These are phyloP conservation scores for Protomyces macrosporus DNA, from an alignment of 1,139 yeast species.

Conservation along the genomic window DNA sequence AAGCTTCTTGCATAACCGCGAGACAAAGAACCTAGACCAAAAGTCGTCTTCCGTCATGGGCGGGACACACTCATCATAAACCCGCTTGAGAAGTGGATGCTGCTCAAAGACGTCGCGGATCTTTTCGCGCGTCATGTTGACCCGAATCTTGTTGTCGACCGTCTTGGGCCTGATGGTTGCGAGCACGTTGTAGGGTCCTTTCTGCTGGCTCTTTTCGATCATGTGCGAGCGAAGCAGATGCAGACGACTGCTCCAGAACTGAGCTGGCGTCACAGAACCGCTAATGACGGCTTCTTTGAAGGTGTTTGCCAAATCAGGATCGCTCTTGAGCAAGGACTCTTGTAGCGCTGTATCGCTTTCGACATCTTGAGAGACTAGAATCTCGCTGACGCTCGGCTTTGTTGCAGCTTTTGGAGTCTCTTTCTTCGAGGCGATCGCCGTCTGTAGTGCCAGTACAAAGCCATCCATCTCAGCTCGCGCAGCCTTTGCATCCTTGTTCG, in stretches of 20 bases:
- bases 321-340: constrained; percentile 66
- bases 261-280: constrained; percentile 44
- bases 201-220: constrained; percentile 70
- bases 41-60: constrained; percentile 82
- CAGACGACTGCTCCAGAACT: constrained; percentile 83
- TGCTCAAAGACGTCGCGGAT: constrained; percentile 87
- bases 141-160: constrained; percentile 56
- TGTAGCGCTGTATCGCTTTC: constrained; percentile 61
- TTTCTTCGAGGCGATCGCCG: constrained; percentile 14
- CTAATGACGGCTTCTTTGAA: constrained; percentile 82
- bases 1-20: constrained; percentile 75
- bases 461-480: constrained; percentile 21
- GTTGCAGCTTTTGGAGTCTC: constrained; percentile 11
- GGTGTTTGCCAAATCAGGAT: constrained; percentile 62
- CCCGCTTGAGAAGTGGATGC: constrained; percentile 86
- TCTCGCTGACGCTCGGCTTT: constrained; percentile 10
- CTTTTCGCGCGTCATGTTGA: constrained; percentile 83
- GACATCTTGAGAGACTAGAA: constrained; percentile 22
- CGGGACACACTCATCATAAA: constrained; percentile 87
- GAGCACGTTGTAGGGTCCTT: constrained; percentile 89
- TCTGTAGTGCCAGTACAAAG: constrained; percentile 17
- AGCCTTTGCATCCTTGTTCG: neutral
- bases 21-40: constrained; percentile 94
- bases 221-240: constrained; percentile 81
- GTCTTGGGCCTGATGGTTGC: constrained; percentile 92